phyloP scores from a whole-genome alignment of 208 protist genomes.

The Leishmania turanica region DNA sequence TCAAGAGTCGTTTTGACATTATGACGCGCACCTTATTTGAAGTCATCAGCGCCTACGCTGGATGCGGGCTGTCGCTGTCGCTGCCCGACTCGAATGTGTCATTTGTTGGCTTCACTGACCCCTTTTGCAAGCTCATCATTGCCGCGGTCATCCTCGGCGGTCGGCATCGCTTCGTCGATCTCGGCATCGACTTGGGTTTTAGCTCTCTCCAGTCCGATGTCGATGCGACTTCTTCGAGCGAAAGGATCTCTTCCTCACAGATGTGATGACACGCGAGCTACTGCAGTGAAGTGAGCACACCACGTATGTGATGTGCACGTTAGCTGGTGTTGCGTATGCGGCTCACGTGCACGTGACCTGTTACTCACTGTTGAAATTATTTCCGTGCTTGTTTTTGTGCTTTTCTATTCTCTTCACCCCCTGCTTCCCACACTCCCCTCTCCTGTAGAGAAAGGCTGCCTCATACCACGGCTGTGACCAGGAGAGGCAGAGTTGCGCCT shows the following conservation, averaged over 20 bases:
- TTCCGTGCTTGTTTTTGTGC: background rate
- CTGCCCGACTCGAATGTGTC: conserved; percentile 33
- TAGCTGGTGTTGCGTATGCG: background rate
- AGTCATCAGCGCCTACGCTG: conserved; percentile 73
- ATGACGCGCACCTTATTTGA: conserved; percentile 83
- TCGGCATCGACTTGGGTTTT: conserved; percentile 80
- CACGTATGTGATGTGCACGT: background rate
- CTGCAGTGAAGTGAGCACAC: background rate
- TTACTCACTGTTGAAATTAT: background rate
- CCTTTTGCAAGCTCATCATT: conserved; percentile 64
- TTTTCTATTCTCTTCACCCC: background rate
- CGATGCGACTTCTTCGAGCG: background rate
- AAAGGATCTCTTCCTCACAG: background rate
- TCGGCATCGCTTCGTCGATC: conserved; percentile 78
- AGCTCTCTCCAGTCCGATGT: conserved; percentile 39
- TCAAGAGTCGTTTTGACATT: conserved; percentile 56
- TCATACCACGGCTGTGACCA: background rate
- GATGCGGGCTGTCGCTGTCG: conserved; percentile 68
- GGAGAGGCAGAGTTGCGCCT: background rate
- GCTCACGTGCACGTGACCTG: background rate
- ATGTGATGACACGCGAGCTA: background rate
- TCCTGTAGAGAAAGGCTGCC: background rate
- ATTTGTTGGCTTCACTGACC: conserved; percentile 49
- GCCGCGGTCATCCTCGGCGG: conserved; percentile 68
- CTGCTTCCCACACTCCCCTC: background rate